These are phyloP conservation scores for Aquanectria penicillioides DNA, from an alignment of 2,329 filamentous ascomycete species.

Conservation along the genomic window DNA sequence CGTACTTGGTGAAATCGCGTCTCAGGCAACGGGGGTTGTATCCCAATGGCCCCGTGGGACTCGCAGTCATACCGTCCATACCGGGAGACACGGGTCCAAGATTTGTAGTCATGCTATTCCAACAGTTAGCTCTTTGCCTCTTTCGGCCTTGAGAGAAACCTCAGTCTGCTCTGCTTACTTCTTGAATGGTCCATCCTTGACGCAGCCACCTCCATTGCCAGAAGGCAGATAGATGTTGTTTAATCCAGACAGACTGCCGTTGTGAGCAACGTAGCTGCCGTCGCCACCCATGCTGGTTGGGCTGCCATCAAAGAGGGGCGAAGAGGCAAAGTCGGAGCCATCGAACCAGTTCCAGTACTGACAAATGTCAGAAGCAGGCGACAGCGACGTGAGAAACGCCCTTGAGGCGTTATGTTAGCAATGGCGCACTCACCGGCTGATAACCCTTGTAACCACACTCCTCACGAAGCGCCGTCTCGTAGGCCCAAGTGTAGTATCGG, in stretches of 20 bases:
- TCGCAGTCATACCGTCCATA: constrained; percentile 15
- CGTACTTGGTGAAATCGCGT: constrained; percentile 32
- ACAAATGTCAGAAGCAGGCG: too few species aligned
- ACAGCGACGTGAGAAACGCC: background rate
- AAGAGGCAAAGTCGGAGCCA: constrained; percentile 55
- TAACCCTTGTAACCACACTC: constrained; percentile 47
- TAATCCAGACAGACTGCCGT: background rate
- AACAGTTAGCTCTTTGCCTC: background rate
- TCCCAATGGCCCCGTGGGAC: constrained; percentile 41
- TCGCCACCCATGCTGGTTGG: constrained; percentile 58
- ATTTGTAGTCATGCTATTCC: background rate
- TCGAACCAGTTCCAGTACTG: constrained; percentile 63
- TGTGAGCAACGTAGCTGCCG: constrained; percentile 38
- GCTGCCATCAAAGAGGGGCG: constrained; percentile 63
- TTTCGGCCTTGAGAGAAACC: background rate
- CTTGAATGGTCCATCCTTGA: constrained; percentile 21
- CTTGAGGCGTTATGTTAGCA: too few species aligned
- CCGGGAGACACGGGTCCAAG: constrained; percentile 2
- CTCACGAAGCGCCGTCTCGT: constrained; percentile 37
- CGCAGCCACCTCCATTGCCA: constrained; percentile 35
- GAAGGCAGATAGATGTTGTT: constrained; percentile 39
- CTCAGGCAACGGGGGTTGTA: constrained; percentile 52
- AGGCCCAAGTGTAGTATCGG: constrained; percentile 38
- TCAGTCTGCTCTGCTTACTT: background rate
- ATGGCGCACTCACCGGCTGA: constrained; percentile 47